Conservation (phyloP, 2,329 filamentous ascomycete genomes). For the Bretziella fagacearum region DNA sequence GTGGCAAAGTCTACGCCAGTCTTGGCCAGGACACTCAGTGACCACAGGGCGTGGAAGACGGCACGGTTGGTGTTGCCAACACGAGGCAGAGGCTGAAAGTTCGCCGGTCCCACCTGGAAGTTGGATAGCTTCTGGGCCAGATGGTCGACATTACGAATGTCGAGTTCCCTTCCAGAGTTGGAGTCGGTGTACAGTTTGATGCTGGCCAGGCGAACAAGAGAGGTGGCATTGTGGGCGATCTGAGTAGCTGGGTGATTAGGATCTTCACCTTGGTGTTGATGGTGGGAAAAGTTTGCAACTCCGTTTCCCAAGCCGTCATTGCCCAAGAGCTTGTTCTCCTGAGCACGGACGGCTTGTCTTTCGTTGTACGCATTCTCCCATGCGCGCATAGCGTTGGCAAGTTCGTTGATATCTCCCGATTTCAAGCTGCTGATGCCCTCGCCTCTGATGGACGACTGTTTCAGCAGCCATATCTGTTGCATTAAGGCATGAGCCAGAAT, state of each 20-base stretch:
- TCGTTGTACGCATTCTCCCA: slow-evolving; percentile 44
- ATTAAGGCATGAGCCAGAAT: slow-evolving; percentile 55
- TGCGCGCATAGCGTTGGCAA: slow-evolving; percentile 36
- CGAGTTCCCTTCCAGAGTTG: slow-evolving; percentile 42
- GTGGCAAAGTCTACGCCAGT: slow-evolving; percentile 45
- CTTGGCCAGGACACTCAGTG: slow-evolving; percentile 49
- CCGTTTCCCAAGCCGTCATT: background rate
- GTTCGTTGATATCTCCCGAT: slow-evolving; percentile 38
- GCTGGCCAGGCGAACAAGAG: slow-evolving; percentile 41
- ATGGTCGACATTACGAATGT: slow-evolving; percentile 44
- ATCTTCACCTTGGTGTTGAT: slow-evolving; percentile 18
- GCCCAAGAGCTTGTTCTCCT: slow-evolving; percentile 21
- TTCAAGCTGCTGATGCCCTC: slow-evolving; percentile 34
- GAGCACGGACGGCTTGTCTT: slow-evolving; percentile 33
- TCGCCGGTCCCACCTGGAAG: slow-evolving; percentile 5
- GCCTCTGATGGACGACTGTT: slow-evolving; percentile 40
- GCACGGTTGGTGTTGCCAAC: slow-evolving; percentile 44
- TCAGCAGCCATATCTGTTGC: slow-evolving; percentile 54
- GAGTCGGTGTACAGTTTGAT: slow-evolving; percentile 51
- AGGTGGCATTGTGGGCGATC: slow-evolving; percentile 49
- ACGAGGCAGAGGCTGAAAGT: slow-evolving; percentile 30
- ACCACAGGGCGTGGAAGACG: slow-evolving; percentile 50
- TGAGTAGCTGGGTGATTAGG: slow-evolving; percentile 32
- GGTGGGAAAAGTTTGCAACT: background rate
- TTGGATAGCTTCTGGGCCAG: slow-evolving; percentile 40